Evolutionary conservation across 2,329 filamentous ascomycete species (phyloP), one percentile per base, ranked within the genome.

Genomic region (Septoria linicola): DNA sequence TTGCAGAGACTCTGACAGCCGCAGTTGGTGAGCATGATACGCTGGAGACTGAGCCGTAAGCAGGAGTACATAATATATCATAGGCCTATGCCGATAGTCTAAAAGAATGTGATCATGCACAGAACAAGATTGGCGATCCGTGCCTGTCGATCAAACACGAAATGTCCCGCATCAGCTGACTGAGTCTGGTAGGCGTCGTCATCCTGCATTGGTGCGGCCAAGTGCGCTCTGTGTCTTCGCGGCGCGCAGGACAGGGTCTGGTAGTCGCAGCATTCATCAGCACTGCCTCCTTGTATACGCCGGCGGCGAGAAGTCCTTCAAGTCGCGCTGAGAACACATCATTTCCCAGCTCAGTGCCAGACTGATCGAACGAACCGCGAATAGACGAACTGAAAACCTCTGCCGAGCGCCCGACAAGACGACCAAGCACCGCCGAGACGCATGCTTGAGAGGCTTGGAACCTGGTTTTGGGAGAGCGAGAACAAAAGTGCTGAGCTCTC

Each of bases 131-230:
- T 27, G 4, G 40, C 30, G 11, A n/a, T 4, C n/a, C 11, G 40
- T 42, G 13, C 40, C 40, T 31, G 40, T 42, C 40, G 40, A 42
- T 42, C 40, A 42, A 27, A 30, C 40, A 42, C 7, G n/a, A 16
- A 32, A 14, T 36, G 34, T 19, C 8, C 34, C 8, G n/a, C 34
- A 13, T 34, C 13, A 34, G 11, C 11, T 34, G 31, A 34, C 11
- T 34, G 31, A 4, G 4, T 16, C 27, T n/a, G 31, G 11, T 5
- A 13, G 31, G 13, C 5, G 11, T 34, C 31, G 31, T 34, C 31
- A 34, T 34, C 14, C 31, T 16, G 31, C 31, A 34, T 34, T 34
- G n/a, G n/a, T n/a, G n/a, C n/a, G n/a, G n/a, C n/a, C n/a, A n/a
- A n/a, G n/a, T n/a, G n/a, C n/a, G n/a, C n/a, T n/a, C n/a, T n/a